Conservation (phyloP, 176 grass and related monocot genomes). For the Leersia perrieri region DNA sequence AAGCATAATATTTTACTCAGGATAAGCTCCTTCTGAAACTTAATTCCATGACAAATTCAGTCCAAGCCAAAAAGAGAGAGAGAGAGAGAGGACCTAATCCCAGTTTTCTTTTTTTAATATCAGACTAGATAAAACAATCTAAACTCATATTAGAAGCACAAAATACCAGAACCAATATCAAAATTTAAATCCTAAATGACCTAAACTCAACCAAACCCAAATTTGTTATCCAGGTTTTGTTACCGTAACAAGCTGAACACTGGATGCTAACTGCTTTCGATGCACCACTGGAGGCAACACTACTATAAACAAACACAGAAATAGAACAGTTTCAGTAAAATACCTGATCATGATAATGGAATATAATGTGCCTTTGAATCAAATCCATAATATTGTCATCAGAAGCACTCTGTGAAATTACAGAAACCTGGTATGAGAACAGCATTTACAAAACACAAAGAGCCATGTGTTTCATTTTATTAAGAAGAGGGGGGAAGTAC, state of each 20-base stretch:
- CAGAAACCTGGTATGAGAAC: conserved; percentile 25
- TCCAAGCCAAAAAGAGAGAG: neutral
- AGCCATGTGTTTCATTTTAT: too few species aligned
- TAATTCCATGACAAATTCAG: neutral
- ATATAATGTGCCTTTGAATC: conserved; percentile 73
- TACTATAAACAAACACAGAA: conserved; percentile 6
- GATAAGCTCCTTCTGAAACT: neutral
- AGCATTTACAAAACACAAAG: too few species aligned
- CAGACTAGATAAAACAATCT: neutral
- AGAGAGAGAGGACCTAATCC: too few species aligned
- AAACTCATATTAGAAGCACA: neutral
- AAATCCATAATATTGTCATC: conserved; percentile 79
- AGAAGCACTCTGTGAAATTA: conserved; percentile 52
- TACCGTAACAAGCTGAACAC: conserved; percentile 12
- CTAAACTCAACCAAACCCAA: neutral
- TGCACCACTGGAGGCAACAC: conserved; percentile 1
- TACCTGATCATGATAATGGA: conserved; percentile 82
- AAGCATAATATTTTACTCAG: neutral
- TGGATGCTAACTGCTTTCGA: neutral
- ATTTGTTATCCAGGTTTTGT: neutral
- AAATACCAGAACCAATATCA: neutral
- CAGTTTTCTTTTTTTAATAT: neutral
- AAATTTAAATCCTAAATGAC: neutral
- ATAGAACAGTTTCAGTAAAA: conserved; percentile 2
- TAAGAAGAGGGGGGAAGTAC: too few species aligned